Percentiles rank a stretch among this genome's conserved stretches.
These are phyloP conservation scores for Gypsophila paniculata DNA, from an alignment of 179 eudicot genomes.

Conservation along the genomic window DNA sequence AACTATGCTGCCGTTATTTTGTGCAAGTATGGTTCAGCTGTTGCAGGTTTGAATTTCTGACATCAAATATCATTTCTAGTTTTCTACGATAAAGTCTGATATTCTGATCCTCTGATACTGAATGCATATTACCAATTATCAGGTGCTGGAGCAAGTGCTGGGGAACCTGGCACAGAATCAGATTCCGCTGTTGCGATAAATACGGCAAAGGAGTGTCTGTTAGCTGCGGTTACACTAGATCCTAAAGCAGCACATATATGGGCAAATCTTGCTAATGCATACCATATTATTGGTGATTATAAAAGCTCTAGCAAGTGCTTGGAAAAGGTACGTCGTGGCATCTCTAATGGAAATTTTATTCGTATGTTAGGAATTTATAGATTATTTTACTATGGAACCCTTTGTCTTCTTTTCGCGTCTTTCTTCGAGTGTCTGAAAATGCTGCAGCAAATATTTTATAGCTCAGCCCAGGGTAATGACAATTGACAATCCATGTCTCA, in stretches of 20 bases:
- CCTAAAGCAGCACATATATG: slow-evolving; percentile 81
- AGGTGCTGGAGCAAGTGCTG: slow-evolving; percentile 86
- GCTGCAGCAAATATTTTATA: not conserved
- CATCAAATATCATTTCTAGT: not conserved
- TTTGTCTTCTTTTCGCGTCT: not conserved
- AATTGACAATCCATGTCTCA: not conserved
- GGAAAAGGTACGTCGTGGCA: slow-evolving; percentile 58
- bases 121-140: slow-evolving; percentile 11
- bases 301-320: slow-evolving; percentile 82
- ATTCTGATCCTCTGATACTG: slow-evolving; percentile 7
- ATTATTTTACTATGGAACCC: not conserved
- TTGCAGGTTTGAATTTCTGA: slow-evolving; percentile 57
- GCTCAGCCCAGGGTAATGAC: not conserved
- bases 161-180: slow-evolving; percentile 45
- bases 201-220: slow-evolving; percentile 83
- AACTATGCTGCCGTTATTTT: slow-evolving; percentile 82
- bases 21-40: slow-evolving; percentile 77
- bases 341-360: not conserved
- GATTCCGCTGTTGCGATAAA: slow-evolving; percentile 53
- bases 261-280: slow-evolving; percentile 92
- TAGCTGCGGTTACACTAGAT: slow-evolving; percentile 74
- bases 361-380: not conserved
- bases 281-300: slow-evolving; percentile 64
- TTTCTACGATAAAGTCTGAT: slow-evolving; percentile 2
- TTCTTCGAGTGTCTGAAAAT: not conserved